Evolutionary conservation across 2,329 filamentous ascomycete genomes (phyloP).

Genomic region (Cyanodermella asteris): DNA sequence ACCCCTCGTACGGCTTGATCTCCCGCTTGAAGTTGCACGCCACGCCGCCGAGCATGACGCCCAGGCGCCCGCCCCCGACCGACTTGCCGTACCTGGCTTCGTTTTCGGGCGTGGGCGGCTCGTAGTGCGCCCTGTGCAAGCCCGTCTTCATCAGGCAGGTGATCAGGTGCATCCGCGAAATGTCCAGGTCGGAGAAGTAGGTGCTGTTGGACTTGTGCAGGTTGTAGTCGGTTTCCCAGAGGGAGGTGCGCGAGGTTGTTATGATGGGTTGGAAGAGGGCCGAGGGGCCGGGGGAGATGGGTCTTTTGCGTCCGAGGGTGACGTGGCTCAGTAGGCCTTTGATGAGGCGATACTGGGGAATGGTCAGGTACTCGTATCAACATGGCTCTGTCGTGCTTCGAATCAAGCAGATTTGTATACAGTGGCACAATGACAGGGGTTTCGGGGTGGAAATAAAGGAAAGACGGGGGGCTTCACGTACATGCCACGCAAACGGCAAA

Average conservation of each 20-base stretch:
- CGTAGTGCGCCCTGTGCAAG: conserved; percentile 30
- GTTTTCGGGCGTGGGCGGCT: conserved; percentile 25
- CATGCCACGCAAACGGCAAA: conserved; percentile 19
- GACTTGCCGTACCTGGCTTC: conserved; percentile 21
- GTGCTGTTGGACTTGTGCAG: conserved; percentile 66
- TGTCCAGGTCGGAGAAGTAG: conserved; percentile 72
- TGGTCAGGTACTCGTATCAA: background rate
- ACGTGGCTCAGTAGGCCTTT: conserved; percentile 22
- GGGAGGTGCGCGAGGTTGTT: conserved; percentile 41
- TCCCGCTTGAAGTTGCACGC: conserved; percentile 53
- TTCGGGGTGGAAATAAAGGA: background rate
- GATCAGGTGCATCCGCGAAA: conserved; percentile 61
- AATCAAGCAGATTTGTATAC: no score
- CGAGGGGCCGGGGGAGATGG: conserved; percentile 24
- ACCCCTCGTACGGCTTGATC: conserved; percentile 45
- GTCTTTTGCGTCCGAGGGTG: conserved; percentile 26
- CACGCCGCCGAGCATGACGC: conserved; percentile 50
- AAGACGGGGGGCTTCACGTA: conserved; percentile 10
- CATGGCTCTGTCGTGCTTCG: no score
- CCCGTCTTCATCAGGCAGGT: conserved; percentile 42
- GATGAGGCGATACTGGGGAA: conserved; percentile 8
- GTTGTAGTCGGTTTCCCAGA: conserved; percentile 72
- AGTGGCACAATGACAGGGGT: no score
- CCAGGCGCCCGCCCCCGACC: conserved; percentile 28
- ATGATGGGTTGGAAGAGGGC: conserved; percentile 54